Base-by-base conservation (phyloP, 2,329 filamentous ascomycete genomes). In the Septoria linicola region DNA sequence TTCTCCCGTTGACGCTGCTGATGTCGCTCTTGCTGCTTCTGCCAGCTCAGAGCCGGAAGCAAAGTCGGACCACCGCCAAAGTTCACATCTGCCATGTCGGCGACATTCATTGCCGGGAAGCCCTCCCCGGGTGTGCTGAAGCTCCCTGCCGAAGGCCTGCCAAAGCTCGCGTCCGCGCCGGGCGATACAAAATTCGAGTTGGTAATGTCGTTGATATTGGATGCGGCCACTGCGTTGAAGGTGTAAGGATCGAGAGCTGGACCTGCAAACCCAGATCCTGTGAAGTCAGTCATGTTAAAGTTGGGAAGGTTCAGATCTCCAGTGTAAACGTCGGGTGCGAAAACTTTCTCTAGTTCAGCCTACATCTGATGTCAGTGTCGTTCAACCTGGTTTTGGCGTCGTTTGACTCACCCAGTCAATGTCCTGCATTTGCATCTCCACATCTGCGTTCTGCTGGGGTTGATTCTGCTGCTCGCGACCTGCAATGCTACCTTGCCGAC, bases 381-480 rank as follows among this genome's bases (percentile, higher is more conserved):
- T 36, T 3, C 4, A 37, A 17, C 10, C 8, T 16, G 31, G 8
- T 20, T n/a, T 10, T 10, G n/a, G n/a, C n/a, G n/a, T n/a, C 17
- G 40, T 7, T 30, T 17, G 14, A 74, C 80, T 71, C 69, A 85
- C 83, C 83, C 83, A 87, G 59, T 87, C 82, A 57, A 87, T 80
- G 49, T 81, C 80, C 34, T 81, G 63, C 66, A 74, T 70, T 63
- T 58, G 40, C 51, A 70, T 69, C 48, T 58, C 65, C 52, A 47
- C 64, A 58, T 55, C 41, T 62, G 32, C 30, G 14, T 37, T 21
- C 32, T 36, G 8, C 17, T 34, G 45, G 13, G 23, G 16, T 14
- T 42, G 44, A 14, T 36, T 14, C 4, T 27, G 17, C 21, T 31
- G 31, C 40, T 45, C 59, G 45, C 42, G 55, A 20, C 49, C 27